Evolutionary conservation across 202 grass and related monocot species (phyloP).

Genomic region (Hordeum pubiflorum): DNA sequence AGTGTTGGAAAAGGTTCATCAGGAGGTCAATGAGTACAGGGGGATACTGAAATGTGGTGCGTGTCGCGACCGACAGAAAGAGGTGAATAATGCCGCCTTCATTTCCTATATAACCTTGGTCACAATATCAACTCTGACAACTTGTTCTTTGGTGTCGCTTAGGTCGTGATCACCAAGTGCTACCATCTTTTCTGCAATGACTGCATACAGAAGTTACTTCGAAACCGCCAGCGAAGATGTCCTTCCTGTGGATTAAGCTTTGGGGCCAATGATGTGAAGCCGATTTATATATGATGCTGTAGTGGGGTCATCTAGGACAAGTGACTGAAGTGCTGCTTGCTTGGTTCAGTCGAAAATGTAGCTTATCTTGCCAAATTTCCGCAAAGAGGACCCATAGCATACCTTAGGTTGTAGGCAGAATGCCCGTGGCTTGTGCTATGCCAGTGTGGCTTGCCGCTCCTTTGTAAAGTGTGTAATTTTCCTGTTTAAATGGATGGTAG

Average conservation of each 20-base stretch:
- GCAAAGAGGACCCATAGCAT: slow-evolving; percentile 4
- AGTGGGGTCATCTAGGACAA: not conserved
- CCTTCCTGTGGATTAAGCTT: slow-evolving; percentile 51
- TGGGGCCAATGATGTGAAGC: slow-evolving; percentile 60
- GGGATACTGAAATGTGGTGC: slow-evolving; percentile 62
- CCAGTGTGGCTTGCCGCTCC: not conserved
- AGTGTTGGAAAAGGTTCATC: slow-evolving; percentile 43
- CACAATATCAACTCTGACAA: not conserved
- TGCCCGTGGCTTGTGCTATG: not conserved
- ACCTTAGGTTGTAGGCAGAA: slow-evolving; percentile 4
- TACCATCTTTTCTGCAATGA: slow-evolving; percentile 68
- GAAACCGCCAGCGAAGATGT: slow-evolving; percentile 48
- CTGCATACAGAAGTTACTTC: slow-evolving; percentile 41
- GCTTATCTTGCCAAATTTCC: not conserved
- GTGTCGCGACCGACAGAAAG: slow-evolving; percentile 47
- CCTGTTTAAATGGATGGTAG: not conserved
- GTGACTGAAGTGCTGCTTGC: not conserved
- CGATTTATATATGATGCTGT: slow-evolving; percentile 59
- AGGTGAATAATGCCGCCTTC: slow-evolving; percentile 28
- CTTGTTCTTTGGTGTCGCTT: not conserved
- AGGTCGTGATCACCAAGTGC: slow-evolving; percentile 70
- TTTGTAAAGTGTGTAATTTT: not conserved
- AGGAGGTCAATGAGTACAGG: slow-evolving; percentile 51
- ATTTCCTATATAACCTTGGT: not conserved
- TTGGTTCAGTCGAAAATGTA: slow-evolving; percentile 19